phyloP scores from a whole-genome alignment of 1,139 yeast species.

The Yueomyces sp. region DNA sequence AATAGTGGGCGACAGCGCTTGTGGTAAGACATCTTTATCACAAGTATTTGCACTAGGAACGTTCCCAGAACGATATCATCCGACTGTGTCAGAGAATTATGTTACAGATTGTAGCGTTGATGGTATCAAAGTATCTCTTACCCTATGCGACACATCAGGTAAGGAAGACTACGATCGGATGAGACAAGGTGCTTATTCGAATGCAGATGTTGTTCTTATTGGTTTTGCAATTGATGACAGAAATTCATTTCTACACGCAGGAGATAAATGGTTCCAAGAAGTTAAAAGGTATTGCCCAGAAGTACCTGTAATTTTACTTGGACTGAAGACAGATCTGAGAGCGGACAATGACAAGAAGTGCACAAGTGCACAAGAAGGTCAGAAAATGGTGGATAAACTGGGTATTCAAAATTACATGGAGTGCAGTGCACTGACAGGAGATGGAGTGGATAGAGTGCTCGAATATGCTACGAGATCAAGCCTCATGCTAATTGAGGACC shows the following conservation, averaged over 20 bases:
- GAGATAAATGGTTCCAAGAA: conserved; percentile 62
- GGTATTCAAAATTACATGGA: conserved; percentile 63
- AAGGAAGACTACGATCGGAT: conserved; percentile 80
- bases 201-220: conserved; percentile 58
- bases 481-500: conserved; percentile 33
- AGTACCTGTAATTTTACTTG: conserved; percentile 54
- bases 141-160: conserved; percentile 95
- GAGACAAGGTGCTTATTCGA: conserved; percentile 63
- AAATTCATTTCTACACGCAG: conserved; percentile 57
- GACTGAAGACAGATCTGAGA: conserved; percentile 58
- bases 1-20: conserved; percentile 91
- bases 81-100: conserved; percentile 91
- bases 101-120: conserved; percentile 89
- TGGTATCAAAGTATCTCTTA: conserved; percentile 79
- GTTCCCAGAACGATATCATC: conserved; percentile 69
- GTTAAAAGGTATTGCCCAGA: conserved; percentile 55
- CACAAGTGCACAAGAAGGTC: conserved; percentile 39
- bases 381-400: conserved; percentile 46
- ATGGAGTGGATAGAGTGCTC: conserved; percentile 71
- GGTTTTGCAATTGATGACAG: conserved; percentile 63
- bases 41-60: conserved; percentile 87
- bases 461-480: conserved; percentile 67
- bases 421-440: conserved; percentile 69
- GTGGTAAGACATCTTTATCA: conserved; percentile 86
- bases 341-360: conserved; percentile 23